A percentile compares a stretch with the other conserved stretches of the same genome.
phyloP scores from a whole-genome alignment of 2,329 filamentous ascomycete genomes.

The Plectosphaerella sp. region DNA sequence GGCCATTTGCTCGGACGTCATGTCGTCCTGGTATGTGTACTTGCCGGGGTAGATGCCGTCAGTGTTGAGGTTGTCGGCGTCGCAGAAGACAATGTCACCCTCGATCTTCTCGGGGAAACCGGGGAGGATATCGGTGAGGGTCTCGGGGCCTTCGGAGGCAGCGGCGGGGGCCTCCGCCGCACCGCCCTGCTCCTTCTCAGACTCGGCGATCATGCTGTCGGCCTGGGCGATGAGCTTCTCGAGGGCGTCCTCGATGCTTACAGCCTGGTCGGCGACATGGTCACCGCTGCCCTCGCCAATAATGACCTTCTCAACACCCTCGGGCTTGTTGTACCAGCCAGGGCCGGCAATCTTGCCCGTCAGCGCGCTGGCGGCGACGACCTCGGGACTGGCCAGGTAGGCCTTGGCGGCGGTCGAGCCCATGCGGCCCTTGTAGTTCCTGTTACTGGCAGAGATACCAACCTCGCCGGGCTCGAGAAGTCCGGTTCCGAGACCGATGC shows the following conservation, averaged over 20 bases:
- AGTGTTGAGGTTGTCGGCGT: slow-evolving; percentile 80
- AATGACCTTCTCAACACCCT: slow-evolving; percentile 61
- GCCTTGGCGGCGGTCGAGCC: slow-evolving; percentile 74
- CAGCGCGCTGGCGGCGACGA: slow-evolving; percentile 86
- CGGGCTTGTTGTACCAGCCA: slow-evolving; percentile 71
- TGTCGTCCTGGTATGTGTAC: slow-evolving; percentile 86
- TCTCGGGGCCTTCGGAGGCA: slow-evolving; percentile 26
- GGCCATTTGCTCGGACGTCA: slow-evolving; percentile 76
- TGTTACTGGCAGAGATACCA: slow-evolving; percentile 77
- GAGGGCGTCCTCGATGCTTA: slow-evolving; percentile 64
- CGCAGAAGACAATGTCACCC: slow-evolving; percentile 85
- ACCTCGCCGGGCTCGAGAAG: slow-evolving; percentile 81
- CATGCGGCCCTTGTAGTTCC: slow-evolving; percentile 92
- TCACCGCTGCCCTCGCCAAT: slow-evolving; percentile 69
- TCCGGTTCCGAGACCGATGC: slow-evolving; percentile 74
- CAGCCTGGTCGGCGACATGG: slow-evolving; percentile 57
- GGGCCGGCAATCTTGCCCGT: slow-evolving; percentile 69
- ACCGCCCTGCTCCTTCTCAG: slow-evolving; percentile 41
- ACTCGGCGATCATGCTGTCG: slow-evolving; percentile 55
- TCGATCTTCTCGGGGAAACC: slow-evolving; percentile 80
- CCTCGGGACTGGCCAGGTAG: slow-evolving; percentile 84
- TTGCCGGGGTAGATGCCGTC: slow-evolving; percentile 90
- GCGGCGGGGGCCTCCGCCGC: slow-evolving; percentile 17
- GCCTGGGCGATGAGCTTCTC: slow-evolving; percentile 67
- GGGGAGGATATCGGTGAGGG: slow-evolving; percentile 67